A percentile compares a stretch with the other conserved stretches of the same genome.
These are phyloP conservation scores for Rosellinia necatrix DNA, from an alignment of 2,329 filamentous ascomycete species.

Conservation along the genomic window DNA sequence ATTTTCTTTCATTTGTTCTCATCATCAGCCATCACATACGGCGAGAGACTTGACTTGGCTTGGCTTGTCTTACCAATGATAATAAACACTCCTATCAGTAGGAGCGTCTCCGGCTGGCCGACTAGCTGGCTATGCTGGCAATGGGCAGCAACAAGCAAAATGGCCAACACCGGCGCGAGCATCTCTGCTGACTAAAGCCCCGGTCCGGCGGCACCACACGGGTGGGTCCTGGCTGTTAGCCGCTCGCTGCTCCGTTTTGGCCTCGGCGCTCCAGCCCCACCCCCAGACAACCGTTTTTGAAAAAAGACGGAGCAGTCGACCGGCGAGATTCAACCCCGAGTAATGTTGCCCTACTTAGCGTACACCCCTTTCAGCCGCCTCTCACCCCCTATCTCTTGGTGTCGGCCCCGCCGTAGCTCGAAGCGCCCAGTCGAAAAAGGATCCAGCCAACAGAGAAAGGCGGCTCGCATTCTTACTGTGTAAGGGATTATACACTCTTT, in stretches of 20 bases:
- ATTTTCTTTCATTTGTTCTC: no score
- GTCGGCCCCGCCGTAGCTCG: constrained; percentile 2
- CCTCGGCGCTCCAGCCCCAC: not conserved
- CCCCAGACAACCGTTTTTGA: constrained; percentile 6
- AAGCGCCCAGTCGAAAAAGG: not conserved
- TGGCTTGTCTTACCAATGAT: no score
- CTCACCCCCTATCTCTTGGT: not conserved
- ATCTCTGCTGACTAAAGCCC: constrained; percentile 26
- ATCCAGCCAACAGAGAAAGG: not conserved
- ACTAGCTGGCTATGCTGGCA: no score
- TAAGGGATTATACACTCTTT: not conserved
- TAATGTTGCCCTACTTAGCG: not conserved
- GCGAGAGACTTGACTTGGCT: no score
- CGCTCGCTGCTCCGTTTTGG: constrained; percentile 18
- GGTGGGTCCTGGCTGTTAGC: constrained; percentile 17
- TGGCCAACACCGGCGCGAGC: constrained; percentile 15
- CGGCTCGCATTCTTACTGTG: not conserved
- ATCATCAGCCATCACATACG: no score
- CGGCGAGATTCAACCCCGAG: constrained; percentile 3
- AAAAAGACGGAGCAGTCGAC: constrained; percentile 1
- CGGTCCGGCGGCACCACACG: constrained; percentile 19
- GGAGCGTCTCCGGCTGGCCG: no score
- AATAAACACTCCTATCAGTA: no score
- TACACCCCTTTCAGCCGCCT: not conserved
- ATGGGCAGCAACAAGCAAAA: no score